Conservation (phyloP, 75 land plant species). For the Pinus tabuliformis region DNA sequence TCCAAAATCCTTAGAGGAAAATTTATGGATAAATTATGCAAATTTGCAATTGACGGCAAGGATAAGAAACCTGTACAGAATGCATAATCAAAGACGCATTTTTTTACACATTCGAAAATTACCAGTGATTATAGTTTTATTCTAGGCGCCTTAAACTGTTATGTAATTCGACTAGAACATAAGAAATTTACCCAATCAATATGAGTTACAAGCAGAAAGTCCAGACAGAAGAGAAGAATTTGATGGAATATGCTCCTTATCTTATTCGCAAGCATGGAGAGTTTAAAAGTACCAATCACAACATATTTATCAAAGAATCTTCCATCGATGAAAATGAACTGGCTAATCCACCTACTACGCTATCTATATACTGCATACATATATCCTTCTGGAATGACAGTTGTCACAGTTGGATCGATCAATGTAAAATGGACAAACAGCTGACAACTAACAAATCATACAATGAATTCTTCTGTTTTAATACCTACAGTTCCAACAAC, state of each 20-base stretch:
- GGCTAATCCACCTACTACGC: background rate
- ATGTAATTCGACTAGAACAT: background rate
- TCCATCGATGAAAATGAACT: background rate
- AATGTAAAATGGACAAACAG: background rate
- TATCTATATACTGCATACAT: background rate
- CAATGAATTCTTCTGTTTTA: constrained; percentile 3
- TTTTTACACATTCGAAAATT: too few relatives aligned
- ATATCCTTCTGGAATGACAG: background rate
- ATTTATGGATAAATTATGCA: too few relatives aligned
- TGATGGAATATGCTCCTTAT: constrained; percentile 4
- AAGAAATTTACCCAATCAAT: background rate
- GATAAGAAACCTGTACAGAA: too few relatives aligned
- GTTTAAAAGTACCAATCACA: background rate
- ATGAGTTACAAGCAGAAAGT: background rate
- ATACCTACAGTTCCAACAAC: constrained; percentile 2
- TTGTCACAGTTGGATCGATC: background rate
- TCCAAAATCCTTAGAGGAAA: too few relatives aligned
- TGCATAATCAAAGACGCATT: too few relatives aligned
- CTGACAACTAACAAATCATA: background rate
- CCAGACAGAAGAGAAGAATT: background rate
- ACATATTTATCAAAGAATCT: constrained; percentile 6
- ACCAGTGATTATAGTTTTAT: too few relatives aligned
- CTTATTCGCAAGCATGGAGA: background rate
- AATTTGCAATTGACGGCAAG: too few relatives aligned
- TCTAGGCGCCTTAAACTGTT: too few relatives aligned